Conservation (phyloP, 371 early-diverging fungal genomes). For the Gilbertella persicaria region DNA sequence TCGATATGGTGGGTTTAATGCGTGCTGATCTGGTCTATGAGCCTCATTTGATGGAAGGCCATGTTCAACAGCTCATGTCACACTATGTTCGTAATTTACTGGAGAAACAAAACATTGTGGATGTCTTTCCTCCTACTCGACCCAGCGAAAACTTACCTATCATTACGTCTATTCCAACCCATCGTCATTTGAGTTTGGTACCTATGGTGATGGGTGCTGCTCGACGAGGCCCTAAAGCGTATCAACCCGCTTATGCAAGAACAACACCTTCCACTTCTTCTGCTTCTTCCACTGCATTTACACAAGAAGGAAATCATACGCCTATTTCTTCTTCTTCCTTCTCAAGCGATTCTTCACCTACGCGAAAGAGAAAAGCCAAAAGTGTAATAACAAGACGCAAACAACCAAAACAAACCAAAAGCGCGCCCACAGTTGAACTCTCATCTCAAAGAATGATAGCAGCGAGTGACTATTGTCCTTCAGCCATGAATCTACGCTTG, state of each 20-base stretch:
- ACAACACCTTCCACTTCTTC: background rate
- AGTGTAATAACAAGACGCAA: background rate
- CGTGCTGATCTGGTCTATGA: constrained; percentile 44
- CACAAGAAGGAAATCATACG: background rate
- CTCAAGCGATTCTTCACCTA: too few relatives aligned
- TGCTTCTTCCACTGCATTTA: background rate
- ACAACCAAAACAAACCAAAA: background rate
- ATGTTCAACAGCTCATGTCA: constrained; percentile 27
- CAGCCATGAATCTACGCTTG: background rate
- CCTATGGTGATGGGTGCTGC: constrained; percentile 27
- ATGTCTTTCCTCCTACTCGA: constrained; percentile 45
- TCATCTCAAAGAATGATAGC: background rate
- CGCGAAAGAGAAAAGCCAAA: background rate
- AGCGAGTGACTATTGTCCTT: background rate
- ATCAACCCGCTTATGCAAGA: background rate
- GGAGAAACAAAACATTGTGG: constrained; percentile 44
- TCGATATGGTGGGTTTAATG: constrained; percentile 43
- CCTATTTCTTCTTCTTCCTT: too few relatives aligned
- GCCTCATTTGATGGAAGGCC: constrained; percentile 10
- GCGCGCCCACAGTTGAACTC: background rate
- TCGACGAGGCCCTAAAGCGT: constrained; percentile 19
- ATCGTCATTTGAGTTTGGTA: constrained; percentile 44
- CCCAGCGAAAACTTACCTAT: constrained; percentile 26
- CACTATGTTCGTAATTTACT: constrained; percentile 30
- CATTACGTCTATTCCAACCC: constrained; percentile 32